Percentiles rank a stretch among this genome's conserved stretches.
phyloP scores from a whole-genome alignment of 1,139 yeast species.

The Insectozyma bohioensis region DNA sequence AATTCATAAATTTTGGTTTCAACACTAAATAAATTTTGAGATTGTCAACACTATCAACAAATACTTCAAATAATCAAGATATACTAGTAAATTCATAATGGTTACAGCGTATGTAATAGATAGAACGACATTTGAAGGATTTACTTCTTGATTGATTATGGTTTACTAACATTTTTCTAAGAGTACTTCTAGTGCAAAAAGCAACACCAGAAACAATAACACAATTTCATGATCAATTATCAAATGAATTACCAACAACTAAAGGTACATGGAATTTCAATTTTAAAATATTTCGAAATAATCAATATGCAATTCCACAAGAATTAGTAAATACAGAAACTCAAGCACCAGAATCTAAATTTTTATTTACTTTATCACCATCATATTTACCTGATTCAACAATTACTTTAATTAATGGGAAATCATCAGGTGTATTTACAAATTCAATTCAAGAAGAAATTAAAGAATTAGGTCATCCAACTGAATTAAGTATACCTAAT shows the following conservation, averaged over 20 bases:
- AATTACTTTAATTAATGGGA: slow-evolving; percentile 53
- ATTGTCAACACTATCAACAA: too few species aligned
- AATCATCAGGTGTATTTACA: slow-evolving; percentile 45
- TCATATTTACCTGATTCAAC: slow-evolving; percentile 53
- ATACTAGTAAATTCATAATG: slow-evolving; percentile 16
- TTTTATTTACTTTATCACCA: slow-evolving; percentile 56
- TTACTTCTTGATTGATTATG: not conserved
- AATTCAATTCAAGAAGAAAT: slow-evolving; percentile 39
- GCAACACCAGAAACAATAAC: slow-evolving; percentile 67
- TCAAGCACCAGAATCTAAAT: slow-evolving; percentile 43
- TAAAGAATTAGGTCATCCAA: slow-evolving; percentile 17
- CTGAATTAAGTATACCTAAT: slow-evolving; percentile 34
- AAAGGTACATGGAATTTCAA: slow-evolving; percentile 66
- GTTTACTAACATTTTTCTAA: slow-evolving; percentile 5
- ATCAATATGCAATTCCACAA: slow-evolving; percentile 49
- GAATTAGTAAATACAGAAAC: slow-evolving; percentile 28
- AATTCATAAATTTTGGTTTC: too few species aligned
- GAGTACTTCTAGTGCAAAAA: slow-evolving; percentile 51
- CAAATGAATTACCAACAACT: slow-evolving; percentile 59
- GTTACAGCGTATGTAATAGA: slow-evolving; percentile 31
- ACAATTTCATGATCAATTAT: slow-evolving; percentile 63
- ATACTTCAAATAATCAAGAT: slow-evolving; percentile 5
- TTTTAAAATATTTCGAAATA: slow-evolving; percentile 64
- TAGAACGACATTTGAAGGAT: not conserved
- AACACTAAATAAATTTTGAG: too few species aligned